Base-by-base conservation (phyloP, 2,329 filamentous ascomycete species). In the Anisogramma anomala region DNA sequence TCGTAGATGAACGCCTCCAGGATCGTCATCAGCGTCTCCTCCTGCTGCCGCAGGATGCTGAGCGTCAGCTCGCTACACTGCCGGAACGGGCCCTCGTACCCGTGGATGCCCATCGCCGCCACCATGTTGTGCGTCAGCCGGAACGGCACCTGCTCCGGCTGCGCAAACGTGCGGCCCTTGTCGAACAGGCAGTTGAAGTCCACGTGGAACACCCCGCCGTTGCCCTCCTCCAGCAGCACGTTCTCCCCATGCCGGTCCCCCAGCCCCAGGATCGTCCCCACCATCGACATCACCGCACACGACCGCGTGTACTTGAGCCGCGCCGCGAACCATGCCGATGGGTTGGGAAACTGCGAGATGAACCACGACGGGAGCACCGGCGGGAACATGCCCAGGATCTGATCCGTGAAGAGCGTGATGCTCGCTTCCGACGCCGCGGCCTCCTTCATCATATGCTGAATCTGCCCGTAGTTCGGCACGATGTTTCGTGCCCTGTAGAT, bases 101-200 rank as follows among this genome's bases (percentile, higher is more conserved):
- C 86, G 56, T 93, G 89, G 17, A 93, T 80, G 4, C 91, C 91
- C 79, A 98, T 96, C 9, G 91, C 93, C 49, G 94, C 85, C 26
- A 93, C 77, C 89, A 98, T 96, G 63, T 98, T 98, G 69, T 95
- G 89, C 3, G 91, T 98, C 31, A 98, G 71, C 13, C 93, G 83
- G 69, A 98, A 99, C 2, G 91, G 93, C 1, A 98, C 91, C 22
- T 83, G 71, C 61, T 99, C 91, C 0, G 91, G 89, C 60, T 93
- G 94, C 48, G 87, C 82, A 57, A 98, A 96, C 0, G 88, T 95
- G 30, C 89, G 74, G 1, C 91, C 91, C 56, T 98, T 98, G 67
- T 98, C 93, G 59, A 99, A 99, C 4, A 98, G 77, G 61, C 93
- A 98, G 64, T 98, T 98, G 71, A 99, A 98, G 63, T 98, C 91